Evolutionary conservation across 495 filamentous ascomycete genomes (phyloP).

Genomic region (Pyrenula aspistea): DNA sequence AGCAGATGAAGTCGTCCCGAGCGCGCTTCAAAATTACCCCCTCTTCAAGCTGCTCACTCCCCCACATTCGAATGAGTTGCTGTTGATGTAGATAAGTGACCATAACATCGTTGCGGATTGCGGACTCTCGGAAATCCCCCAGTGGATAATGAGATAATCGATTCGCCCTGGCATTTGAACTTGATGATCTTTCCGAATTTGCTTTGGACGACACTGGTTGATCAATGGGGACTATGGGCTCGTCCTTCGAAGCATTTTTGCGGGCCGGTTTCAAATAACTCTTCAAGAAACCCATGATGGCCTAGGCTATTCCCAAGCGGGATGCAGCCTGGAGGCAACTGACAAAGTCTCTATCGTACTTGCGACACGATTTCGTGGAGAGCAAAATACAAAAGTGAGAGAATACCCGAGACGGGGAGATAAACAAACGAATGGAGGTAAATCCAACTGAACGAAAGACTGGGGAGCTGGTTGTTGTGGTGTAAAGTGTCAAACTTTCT

Average conservation of each 20-base stretch:
- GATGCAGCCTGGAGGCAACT: too few species aligned
- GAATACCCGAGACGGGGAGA: not conserved
- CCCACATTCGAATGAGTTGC: conserved; percentile 46
- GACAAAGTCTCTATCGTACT: too few species aligned
- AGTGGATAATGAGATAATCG: conserved; percentile 26
- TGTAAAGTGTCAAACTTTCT: not conserved
- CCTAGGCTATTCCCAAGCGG: not conserved
- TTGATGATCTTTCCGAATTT: not conserved
- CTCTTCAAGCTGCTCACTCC: conserved; percentile 39
- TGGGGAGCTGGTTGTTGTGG: not conserved
- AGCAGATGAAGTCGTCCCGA: conserved; percentile 39
- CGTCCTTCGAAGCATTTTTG: conserved; percentile 5
- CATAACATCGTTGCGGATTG: conserved; percentile 45
- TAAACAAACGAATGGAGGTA: not conserved
- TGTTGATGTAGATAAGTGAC: conserved; percentile 50
- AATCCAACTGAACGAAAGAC: not conserved
- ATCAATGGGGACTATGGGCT: conserved; percentile 3
- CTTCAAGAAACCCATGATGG: conserved; percentile 16
- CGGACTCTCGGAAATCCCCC: conserved; percentile 30
- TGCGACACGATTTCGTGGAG: too few species aligned
- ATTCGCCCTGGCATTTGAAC: conserved; percentile 1
- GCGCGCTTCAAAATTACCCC: conserved; percentile 49
- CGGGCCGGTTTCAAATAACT: conserved; percentile 16
- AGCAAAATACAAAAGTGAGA: too few species aligned
- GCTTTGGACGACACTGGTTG: conserved; percentile 1